Evolutionary conservation across 2,329 filamentous ascomycete genomes (phyloP), one percentile per base, ranked within the genome.

Genomic region (Sarocladiaceae sp.): DNA sequence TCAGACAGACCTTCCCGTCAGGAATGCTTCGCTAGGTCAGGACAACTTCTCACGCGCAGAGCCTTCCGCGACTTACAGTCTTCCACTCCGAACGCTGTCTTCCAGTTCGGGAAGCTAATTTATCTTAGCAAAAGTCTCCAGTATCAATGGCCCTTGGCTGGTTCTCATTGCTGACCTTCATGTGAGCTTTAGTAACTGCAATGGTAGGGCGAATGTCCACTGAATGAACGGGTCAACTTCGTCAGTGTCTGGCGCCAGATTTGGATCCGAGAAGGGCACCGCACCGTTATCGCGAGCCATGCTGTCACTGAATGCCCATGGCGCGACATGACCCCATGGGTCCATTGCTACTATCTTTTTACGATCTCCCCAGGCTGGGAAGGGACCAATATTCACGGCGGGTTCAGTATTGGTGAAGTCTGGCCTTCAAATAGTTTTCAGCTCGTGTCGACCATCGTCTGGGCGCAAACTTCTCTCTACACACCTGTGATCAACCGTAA

Each of bases 261-360:
- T 35, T 26, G 10, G 12, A 22, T 22, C 10, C 2, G 7, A 28
- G 4, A 4, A 6, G 17, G 23, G 13, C 22, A 26, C 2, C 67
- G 52, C 67, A 82, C 82, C 72, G 60, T 90, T 83, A 4, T 50
- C 47, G n/a, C 22, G 29, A 3, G 29, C 78, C 61, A 94, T 91
- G 42, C 82, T 78, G 56, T 93, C 84, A 57, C 87, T 88, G 73
- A 87, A 96, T 2, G 95, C 71, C 86, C 87, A 92, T 8, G 90
- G 89, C 8, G 87, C 82, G 55, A 96, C 74, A 72, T 97, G 94
- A 6, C 94, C 93, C 67, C 87, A 89, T 0, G 93, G 93, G 65
- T 97, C 94, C 90, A 99, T 96, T 17, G 93, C 90, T 13, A 97
- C 93, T 57, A 99, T 97, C 76, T 97, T 97, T 69, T 90, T 90